Conservation (phyloP, 2,329 filamentous ascomycete genomes). For the Fusarium nygamai region DNA sequence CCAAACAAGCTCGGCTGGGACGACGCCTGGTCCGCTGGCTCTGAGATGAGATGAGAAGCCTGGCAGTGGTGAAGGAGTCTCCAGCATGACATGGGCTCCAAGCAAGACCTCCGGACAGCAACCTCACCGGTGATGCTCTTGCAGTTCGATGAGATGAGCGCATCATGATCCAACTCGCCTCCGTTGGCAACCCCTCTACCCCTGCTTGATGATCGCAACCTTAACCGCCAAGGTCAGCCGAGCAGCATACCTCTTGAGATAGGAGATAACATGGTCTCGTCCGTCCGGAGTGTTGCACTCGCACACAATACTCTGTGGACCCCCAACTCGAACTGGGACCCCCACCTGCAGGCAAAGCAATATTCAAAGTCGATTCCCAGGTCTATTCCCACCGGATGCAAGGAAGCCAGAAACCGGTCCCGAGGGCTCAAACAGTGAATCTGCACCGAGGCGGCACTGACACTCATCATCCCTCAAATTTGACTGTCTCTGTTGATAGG, state of each 20-base stretch:
- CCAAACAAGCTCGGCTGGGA: background rate
- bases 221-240: conserved; percentile 17
- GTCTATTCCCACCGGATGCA: conserved; percentile 13
- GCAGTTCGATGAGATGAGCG: background rate
- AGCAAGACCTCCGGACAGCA: background rate
- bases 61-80: background rate
- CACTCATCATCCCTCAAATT: background rate
- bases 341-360: conserved; percentile 31
- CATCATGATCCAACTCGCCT: background rate
- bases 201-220: conserved; percentile 10
- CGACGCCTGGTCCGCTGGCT: background rate
- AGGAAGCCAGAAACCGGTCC: background rate
- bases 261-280: conserved; percentile 29
- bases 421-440: conserved; percentile 10
- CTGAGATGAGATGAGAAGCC: background rate
- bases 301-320: background rate
- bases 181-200: conserved; percentile 4
- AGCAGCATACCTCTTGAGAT: conserved; percentile 9
- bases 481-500: background rate
- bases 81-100: background rate
- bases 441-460: conserved; percentile 5
- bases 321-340: conserved; percentile 16
- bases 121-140: background rate
- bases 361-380: conserved; percentile 7
- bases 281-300: background rate